Base-by-base conservation (phyloP, 495 filamentous ascomycete genomes). In the Xylaria telfairii region DNA sequence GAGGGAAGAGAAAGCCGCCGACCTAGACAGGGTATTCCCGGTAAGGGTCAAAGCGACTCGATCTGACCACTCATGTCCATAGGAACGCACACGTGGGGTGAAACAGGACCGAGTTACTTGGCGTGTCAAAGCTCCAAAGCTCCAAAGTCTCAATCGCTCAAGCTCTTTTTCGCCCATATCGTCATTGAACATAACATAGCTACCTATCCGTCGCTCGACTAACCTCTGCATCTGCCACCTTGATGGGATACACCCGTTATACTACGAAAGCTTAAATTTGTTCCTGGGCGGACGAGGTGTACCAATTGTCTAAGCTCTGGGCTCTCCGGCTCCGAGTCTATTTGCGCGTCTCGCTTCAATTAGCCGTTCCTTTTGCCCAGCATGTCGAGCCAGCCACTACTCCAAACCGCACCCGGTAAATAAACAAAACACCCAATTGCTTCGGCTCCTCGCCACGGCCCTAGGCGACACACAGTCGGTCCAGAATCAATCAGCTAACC, bases 351-450 rank as follows among this genome's bases (percentile, higher is more conserved):
- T 42, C 13, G 21, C 67, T 39, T 19, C 49, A 53, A 66, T 37
- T 44, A 66, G 46, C 47, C 30, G 9, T 19, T 30, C 10, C 41
- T 51, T 24, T 47, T 3, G 12, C 21, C 57, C 75, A 74, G 37
- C 66, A 98, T 98, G 95, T 98, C 95, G n/a, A 92, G 90, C 79
- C 95, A 97, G 83, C 96, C 95, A 75, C 92, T 98, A 71, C 91
- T 98, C 67, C 93, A 96, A 77, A 93, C 93, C 10, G 92, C 95
- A 34, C 94, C 93, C 69, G 90, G 91, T 92, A 84, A 76, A 86
- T 81, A 63, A 68, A 69, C 24, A 54, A 49, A 66, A 62, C n/a
- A 59, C 53, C 61, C 57, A 21, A 69, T 32, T 32, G 34, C 41
- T 24, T 46, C 34, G 13, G 1, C 37, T 46, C 44, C 13, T 32